phyloP scores from a whole-genome alignment of 1,139 yeast species.

The Candida smagusa region DNA sequence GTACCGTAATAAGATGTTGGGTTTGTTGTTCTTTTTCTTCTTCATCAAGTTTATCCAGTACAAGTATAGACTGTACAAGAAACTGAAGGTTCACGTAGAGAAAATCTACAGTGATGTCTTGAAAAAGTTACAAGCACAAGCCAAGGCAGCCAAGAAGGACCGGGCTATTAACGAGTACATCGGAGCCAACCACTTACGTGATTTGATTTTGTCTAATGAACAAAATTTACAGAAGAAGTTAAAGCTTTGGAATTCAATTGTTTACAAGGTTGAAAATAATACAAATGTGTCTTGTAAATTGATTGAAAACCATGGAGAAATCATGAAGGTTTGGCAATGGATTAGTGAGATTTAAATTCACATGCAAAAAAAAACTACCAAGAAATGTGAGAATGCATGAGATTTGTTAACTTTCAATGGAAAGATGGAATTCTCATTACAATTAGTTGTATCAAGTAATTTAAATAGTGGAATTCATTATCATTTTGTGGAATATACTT shows the following conservation, averaged over 20 bases:
- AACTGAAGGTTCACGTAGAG: slow-evolving; percentile 30
- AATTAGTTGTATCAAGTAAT: too few species aligned
- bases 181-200: slow-evolving; percentile 77
- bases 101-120: slow-evolving; percentile 43
- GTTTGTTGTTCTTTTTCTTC: slow-evolving; percentile 18
- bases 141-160: slow-evolving; percentile 23
- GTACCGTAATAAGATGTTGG: slow-evolving; percentile 37
- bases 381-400: not conserved
- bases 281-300: slow-evolving; percentile 58
- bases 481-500: too few species aligned
- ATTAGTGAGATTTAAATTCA: slow-evolving; percentile 49
- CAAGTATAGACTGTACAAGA: slow-evolving; percentile 30
- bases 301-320: slow-evolving; percentile 79
- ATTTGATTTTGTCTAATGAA: slow-evolving; percentile 54
- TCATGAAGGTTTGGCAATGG: slow-evolving; percentile 92
- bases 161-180: slow-evolving; percentile 45
- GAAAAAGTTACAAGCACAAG: slow-evolving; percentile 42
- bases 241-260: slow-evolving; percentile 63
- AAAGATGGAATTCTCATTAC: not conserved
- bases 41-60: slow-evolving; percentile 25
- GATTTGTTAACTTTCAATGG: not conserved
- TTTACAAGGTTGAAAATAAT: slow-evolving; percentile 59
- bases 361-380: too few species aligned
- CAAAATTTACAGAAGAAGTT: slow-evolving; percentile 42
- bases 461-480: too few species aligned